phyloP scores from a whole-genome alignment of 352 stramenopile genomes.

The Globisporangium lucens region DNA sequence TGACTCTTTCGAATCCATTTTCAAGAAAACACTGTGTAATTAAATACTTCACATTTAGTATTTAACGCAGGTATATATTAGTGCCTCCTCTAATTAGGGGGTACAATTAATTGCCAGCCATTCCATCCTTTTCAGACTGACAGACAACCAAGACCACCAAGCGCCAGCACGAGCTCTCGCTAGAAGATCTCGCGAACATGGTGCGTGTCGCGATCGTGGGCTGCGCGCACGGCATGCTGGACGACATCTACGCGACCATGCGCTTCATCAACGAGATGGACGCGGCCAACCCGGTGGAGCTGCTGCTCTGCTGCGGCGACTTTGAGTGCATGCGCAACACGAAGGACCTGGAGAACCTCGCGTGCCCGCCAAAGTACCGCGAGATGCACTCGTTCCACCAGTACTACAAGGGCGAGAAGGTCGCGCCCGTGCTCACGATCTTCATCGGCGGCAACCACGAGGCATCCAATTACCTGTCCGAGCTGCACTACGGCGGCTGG shows the following conservation, averaged over 20 bases:
- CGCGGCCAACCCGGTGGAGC: conserved; percentile 77
- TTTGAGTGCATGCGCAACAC: conserved; percentile 98
- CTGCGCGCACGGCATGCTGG: conserved; percentile 97
- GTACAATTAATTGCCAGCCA: not conserved
- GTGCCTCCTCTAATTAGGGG: not conserved
- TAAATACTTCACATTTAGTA: not conserved
- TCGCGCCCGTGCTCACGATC: conserved; percentile 89
- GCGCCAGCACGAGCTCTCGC: not conserved
- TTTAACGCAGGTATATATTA: not conserved
- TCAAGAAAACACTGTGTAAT: not conserved
- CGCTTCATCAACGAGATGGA: conserved; percentile 89
- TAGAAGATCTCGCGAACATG: not conserved
- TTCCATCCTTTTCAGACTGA: not conserved
- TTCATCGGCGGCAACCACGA: conserved; percentile 98
- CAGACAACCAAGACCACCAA: not conserved
- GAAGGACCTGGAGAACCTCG: conserved; percentile 92
- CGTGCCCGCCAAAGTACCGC: conserved; percentile 92
- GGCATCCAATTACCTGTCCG: conserved; percentile 90
- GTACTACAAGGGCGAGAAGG: conserved; percentile 89
- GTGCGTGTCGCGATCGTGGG: conserved; percentile 94
- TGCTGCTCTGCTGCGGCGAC: conserved; percentile 98
- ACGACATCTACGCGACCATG: conserved; percentile 97
- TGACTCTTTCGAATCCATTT: not conserved
- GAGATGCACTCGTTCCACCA: conserved; percentile 79
- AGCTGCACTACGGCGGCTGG: conserved; percentile 94